Base-by-base conservation (phyloP, 257 asterid genomes). In the Scutellaria minor region DNA sequence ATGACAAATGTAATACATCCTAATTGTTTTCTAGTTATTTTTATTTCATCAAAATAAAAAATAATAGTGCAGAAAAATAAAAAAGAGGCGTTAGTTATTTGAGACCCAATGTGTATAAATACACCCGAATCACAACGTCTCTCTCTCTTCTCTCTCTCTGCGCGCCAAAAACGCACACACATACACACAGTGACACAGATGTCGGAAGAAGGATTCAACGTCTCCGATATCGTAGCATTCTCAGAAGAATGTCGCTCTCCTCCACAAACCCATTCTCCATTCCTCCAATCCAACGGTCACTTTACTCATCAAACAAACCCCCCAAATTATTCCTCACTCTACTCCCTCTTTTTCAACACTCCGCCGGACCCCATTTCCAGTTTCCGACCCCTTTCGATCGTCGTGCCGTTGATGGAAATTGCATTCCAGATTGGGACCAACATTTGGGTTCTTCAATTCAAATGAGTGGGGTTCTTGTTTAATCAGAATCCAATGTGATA, bases 161-260 rank as follows among this genome's bases (percentile, higher is more conserved):
- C 69, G 79, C 77, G 78, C 77, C 81, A 82, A 58, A 74, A 60
- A 24, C 80, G 78, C 58, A 63, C 69, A 63, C 69, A 59, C 65
- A 42, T 73, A 41, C 73, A 62, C n/a, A 52, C 27, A 24, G 27
- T 24, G 27, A 22, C 73, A 45, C 82, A 84, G 57, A 75, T 75
- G 82, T 55, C 72, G 65, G 81, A 78, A 76, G 88, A 91, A 79
- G 85, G 82, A 77, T 87, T 89, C 97, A 83, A 77, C 83, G 62
- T 0, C 82, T 82, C 95, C 93, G 83, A 72, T 20, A 71, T 31
- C 88, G 84, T 83, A 72, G 96, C 91, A 67, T 68, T 75, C 85
- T 78, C 83, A 37, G 64, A 72, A 66, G 13, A 56, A 75, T 85
- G 87, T 48, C 86, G 66, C 68, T 62, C 77, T 14, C 76, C 71